Base-by-base conservation (phyloP, 2,329 filamentous ascomycete genomes). In the Penicillium palitans region DNA sequence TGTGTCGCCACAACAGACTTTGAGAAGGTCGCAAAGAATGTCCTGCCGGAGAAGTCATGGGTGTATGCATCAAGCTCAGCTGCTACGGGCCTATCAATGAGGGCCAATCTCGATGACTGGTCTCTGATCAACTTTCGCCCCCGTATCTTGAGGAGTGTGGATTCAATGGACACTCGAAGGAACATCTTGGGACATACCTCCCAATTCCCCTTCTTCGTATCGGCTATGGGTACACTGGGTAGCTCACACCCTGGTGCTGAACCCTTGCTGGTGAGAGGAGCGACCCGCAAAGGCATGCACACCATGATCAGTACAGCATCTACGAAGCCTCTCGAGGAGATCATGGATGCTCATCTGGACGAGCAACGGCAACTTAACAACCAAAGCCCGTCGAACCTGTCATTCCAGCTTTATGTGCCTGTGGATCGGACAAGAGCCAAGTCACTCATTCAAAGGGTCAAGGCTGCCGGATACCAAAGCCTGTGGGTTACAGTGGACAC, bases 31-130 rank as follows among this genome's bases (percentile, higher is more conserved):
- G 61, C 59, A 15, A 65, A 61, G 29, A 25, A 57, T 24, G 53
- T 60, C 13, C 58, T 66, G 0, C 45, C 60, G 2, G 52, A 64
- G 24, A 66, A 64, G 24, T 58, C 61, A 45, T 66, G 61, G 63
- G 60, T 64, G 12, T 64, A 63, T 49, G 58, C 40, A 19, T 66
- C 63, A 12, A 64, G 61, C 40, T 63, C 61, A 19, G 63, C 63
- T 33, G 45, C 60, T 19, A 56, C 58, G 12, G 61, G 61, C n/a
- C 40, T 59, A 6, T 64, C 63, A 27, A 51, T 64, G 46, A 48
- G 45, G 12, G 45, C 60, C 9, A 65, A 65, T 33, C 35, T 62
- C 6, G 58, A 64, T 27, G 61, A 64, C 50, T 65, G 63, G 63
- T 60, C 58, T 33, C 45, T 59, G 29, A 60, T 65, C 52, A 64